phyloP scores from a whole-genome alignment of 345 rosid genomes.

The Capsella bursapastoris region DNA sequence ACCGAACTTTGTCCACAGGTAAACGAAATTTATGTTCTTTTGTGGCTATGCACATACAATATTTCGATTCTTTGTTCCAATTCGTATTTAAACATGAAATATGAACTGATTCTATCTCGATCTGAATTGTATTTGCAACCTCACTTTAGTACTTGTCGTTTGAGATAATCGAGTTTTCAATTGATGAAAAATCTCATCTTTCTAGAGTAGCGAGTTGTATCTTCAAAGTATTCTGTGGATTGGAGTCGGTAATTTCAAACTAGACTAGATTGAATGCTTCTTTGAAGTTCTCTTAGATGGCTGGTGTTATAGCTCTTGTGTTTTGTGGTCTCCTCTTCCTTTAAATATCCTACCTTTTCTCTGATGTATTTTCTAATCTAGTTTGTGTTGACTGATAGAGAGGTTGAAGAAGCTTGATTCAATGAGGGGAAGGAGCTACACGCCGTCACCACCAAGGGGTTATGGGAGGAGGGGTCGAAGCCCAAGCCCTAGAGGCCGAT shows the following conservation, averaged over 20 bases:
- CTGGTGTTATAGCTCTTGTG: background rate
- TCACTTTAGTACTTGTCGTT: background rate
- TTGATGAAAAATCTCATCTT: background rate
- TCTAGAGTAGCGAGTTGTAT: background rate
- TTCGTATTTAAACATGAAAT: background rate
- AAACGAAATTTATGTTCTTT: slow-evolving; percentile 11
- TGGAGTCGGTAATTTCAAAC: background rate
- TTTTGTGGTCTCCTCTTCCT: background rate
- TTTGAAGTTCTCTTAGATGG: background rate
- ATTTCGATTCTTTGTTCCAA: background rate
- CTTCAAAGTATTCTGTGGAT: background rate
- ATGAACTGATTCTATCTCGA: background rate
- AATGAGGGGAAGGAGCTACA: slow-evolving; percentile 94
- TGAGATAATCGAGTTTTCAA: background rate
- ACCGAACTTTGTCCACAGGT: slow-evolving; percentile 23
- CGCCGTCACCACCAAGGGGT: slow-evolving; percentile 80
- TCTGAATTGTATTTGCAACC: background rate
- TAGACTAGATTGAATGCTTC: background rate
- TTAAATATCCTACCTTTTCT: background rate
- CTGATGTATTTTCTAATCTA: background rate
- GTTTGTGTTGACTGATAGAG: slow-evolving; percentile 10
- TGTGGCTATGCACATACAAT: background rate
- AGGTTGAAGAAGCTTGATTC: slow-evolving; percentile 17
- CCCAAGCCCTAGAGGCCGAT: slow-evolving; percentile 86
- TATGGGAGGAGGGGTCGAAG: slow-evolving; percentile 78